Evolutionary conservation across 495 filamentous ascomycete genomes (phyloP).

Genomic region (Xylona heveae): DNA sequence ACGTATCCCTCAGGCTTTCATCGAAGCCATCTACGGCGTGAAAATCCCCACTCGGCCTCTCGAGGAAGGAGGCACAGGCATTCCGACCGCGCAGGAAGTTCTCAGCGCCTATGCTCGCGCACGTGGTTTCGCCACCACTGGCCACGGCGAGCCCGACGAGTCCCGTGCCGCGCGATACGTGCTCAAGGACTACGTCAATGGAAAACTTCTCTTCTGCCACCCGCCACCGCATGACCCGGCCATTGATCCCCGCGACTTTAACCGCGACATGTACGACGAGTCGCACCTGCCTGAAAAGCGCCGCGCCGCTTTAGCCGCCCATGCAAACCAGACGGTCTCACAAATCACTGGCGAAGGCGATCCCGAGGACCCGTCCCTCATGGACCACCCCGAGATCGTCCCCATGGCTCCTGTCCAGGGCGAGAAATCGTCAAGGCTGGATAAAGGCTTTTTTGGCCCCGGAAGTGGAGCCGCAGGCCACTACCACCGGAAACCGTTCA

Average conservation of each 20-base stretch:
- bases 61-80: conserved; percentile 86
- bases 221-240: conserved; percentile 53
- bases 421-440: conserved; percentile 49
- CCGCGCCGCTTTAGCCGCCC: conserved; percentile 29
- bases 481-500: conserved; percentile 67
- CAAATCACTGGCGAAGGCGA: conserved; percentile 9
- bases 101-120: conserved; percentile 72
- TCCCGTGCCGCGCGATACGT: conserved; percentile 76
- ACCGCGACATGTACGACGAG: conserved; percentile 67
- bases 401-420: conserved; percentile 20
- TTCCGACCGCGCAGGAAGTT: conserved; percentile 73
- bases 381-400: conserved; percentile 17
- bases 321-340: conserved; percentile 11
- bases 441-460: conserved; percentile 69
- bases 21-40: conserved; percentile 86
- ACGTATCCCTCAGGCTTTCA: conserved; percentile 72
- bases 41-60: conserved; percentile 59
- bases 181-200: conserved; percentile 93
- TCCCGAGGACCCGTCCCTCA: conserved; percentile 16
- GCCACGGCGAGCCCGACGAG: conserved; percentile 80
- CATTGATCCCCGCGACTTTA: conserved; percentile 58
- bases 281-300: conserved; percentile 56
- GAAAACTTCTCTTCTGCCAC: conserved; percentile 80
- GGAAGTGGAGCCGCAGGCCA: conserved; percentile 36
- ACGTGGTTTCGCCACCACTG: conserved; percentile 71